Evolutionary conservation across 495 filamentous ascomycete species (phyloP).

Genomic region (Aspergillus indologenus): DNA sequence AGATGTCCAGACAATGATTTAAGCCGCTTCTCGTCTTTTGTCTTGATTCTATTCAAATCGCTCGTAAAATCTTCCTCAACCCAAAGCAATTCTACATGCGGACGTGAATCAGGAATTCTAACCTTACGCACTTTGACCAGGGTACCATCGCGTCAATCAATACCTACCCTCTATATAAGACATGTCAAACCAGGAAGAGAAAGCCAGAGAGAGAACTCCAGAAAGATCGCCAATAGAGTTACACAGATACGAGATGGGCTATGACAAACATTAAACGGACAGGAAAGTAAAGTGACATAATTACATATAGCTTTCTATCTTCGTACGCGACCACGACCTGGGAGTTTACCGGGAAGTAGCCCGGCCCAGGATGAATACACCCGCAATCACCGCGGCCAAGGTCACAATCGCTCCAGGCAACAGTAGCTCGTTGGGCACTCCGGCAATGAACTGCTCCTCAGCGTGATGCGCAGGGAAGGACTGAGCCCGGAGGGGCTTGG

Average conservation of each 20-base stretch:
- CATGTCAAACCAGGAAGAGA: too few relatives aligned
- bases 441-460: constrained; percentile 78
- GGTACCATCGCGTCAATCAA: background rate
- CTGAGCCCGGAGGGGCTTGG: constrained; percentile 33
- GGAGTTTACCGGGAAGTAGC: constrained; percentile 58
- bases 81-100: too few relatives aligned
- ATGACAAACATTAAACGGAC: constrained; percentile 14
- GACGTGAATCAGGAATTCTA: background rate
- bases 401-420: constrained; percentile 94
- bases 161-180: too few relatives aligned
- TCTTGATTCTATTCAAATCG: too few relatives aligned
- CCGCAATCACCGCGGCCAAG: constrained; percentile 87
- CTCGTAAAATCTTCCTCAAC: too few relatives aligned
- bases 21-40: too few relatives aligned
- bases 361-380: constrained; percentile 87
- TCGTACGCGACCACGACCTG: background rate
- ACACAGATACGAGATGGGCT: constrained; percentile 9
- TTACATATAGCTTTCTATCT: constrained; percentile 12
- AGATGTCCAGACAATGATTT: too few relatives aligned
- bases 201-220: constrained; percentile 10
- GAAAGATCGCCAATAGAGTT: constrained; percentile 8
- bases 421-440: constrained; percentile 91
- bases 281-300: constrained; percentile 15
- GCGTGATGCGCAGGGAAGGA: constrained; percentile 42
- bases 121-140: background rate